Percentiles rank a stretch among this genome's conserved stretches.
Evolutionary conservation across 371 early-diverging fungal genomes (phyloP).

Genomic region (Rhizomucor miehei): DNA sequence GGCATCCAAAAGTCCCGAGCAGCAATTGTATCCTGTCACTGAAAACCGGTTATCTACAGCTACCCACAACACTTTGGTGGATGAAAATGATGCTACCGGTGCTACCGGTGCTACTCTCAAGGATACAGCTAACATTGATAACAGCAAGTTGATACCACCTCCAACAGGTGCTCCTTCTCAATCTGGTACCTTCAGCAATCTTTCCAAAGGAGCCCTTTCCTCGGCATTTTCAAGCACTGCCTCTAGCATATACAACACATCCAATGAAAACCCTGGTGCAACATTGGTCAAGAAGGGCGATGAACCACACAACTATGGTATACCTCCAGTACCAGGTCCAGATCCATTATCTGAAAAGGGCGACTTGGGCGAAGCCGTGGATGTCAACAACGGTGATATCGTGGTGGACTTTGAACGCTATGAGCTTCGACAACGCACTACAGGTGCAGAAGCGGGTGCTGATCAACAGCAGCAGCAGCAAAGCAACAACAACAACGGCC

Average conservation of each 20-base stretch:
- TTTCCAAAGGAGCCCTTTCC: no score
- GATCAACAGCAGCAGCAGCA: background rate
- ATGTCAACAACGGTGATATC: slow-evolving; percentile 10
- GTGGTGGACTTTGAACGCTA: slow-evolving; percentile 9
- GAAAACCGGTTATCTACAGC: background rate
- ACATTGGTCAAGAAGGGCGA: slow-evolving; percentile 8
- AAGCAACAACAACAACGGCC: slow-evolving; percentile 1
- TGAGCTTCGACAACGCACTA: background rate
- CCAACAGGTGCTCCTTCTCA: no score
- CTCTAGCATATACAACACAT: background rate
- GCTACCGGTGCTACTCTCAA: no score
- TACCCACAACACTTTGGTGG: background rate
- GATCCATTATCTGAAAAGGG: background rate
- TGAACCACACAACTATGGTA: slow-evolving; percentile 8
- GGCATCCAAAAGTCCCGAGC: background rate
- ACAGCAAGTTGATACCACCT: no score
- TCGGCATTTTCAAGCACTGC: no score
- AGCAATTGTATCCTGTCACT: background rate
- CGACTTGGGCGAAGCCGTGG: slow-evolving; percentile 5
- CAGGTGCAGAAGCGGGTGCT: slow-evolving; percentile 2
- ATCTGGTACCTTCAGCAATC: no score
- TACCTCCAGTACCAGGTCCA: slow-evolving; percentile 6
- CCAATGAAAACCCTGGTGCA: slow-evolving; percentile 3
- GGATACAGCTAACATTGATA: no score
- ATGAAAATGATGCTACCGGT: background rate